Evolutionary conservation across 2,329 filamentous ascomycete genomes (phyloP).

Genomic region (Phaeosphaeriaceae sp.): DNA sequence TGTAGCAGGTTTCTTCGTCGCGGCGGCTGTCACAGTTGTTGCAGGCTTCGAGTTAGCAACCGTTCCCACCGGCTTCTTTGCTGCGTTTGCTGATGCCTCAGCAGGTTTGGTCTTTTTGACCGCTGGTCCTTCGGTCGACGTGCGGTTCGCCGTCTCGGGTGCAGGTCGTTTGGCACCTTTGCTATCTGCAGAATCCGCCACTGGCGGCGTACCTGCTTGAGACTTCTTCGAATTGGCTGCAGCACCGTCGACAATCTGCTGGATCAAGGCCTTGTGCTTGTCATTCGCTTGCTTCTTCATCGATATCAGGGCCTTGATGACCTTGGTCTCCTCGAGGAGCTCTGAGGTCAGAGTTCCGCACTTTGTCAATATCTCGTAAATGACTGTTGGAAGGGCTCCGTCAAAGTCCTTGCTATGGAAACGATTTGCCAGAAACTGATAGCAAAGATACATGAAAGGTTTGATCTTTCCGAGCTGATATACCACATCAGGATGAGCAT

Average conservation of each 20-base stretch:
- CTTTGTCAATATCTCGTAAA: conserved; percentile 64
- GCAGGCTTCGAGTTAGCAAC: conserved; percentile 15
- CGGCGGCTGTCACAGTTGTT: conserved; percentile 13
- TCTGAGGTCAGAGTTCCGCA: conserved; percentile 69
- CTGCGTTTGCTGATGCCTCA: conserved; percentile 19
- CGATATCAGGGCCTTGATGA: conserved; percentile 68
- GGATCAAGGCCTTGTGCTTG: conserved; percentile 67
- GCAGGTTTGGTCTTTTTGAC: conserved; percentile 40
- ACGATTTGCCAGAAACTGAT: conserved; percentile 58
- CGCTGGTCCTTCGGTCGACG: conserved; percentile 24
- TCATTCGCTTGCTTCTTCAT: conserved; percentile 71
- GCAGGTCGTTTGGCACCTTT: conserved; percentile 42
- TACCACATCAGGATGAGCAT: conserved; percentile 56
- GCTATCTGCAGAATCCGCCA: conserved; percentile 28
- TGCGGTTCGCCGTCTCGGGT: conserved; percentile 23
- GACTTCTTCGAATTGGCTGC: conserved; percentile 51
- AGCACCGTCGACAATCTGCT: conserved; percentile 59
- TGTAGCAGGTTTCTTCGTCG: conserved; percentile 33
- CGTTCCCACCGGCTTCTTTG: conserved; percentile 25
- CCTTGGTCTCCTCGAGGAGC: conserved; percentile 68
- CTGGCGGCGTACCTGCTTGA: conserved; percentile 39
- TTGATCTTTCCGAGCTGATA: conserved; percentile 48
- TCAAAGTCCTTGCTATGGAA: conserved; percentile 55
- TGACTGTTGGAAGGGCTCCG: conserved; percentile 49
- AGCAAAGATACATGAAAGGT: conserved; percentile 54